Conservation (phyloP, 2,329 filamentous ascomycete genomes). For the Ambrosiella xylebori region DNA sequence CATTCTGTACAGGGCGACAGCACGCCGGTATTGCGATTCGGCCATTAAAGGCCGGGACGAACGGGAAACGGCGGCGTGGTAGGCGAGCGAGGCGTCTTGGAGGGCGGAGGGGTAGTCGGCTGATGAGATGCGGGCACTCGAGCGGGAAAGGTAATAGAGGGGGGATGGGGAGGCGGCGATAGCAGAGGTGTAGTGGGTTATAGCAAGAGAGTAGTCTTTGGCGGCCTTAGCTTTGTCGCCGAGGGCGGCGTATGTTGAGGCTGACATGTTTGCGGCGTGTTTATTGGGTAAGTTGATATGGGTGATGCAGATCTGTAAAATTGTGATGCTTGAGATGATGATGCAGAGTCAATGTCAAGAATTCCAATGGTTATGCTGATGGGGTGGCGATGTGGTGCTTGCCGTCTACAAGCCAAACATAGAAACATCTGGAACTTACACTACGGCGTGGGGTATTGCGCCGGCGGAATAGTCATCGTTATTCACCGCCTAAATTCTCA, state of each 20-base stretch:
- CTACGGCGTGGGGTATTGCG: conserved; percentile 6
- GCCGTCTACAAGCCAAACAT: neutral
- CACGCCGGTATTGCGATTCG: conserved; percentile 67
- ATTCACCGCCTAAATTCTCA: conserved; percentile 5
- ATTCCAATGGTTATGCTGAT: too few relatives aligned
- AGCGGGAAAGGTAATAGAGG: conserved; percentile 65
- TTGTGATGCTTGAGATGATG: too few relatives aligned
- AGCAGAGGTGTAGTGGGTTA: conserved; percentile 50
- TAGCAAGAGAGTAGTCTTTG: conserved; percentile 48
- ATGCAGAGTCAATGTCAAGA: too few relatives aligned
- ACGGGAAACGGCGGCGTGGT: conserved; percentile 44
- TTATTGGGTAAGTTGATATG: neutral
- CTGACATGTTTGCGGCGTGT: conserved; percentile 28
- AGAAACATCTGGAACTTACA: conserved; percentile 4
- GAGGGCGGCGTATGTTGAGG: conserved; percentile 31
- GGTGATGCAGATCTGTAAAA: too few relatives aligned
- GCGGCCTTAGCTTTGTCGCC: conserved; percentile 49
- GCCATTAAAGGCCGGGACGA: conserved; percentile 59
- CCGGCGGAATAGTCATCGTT: conserved; percentile 2
- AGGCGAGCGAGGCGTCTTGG: conserved; percentile 49
- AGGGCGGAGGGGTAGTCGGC: conserved; percentile 46
- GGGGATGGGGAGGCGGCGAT: conserved; percentile 50
- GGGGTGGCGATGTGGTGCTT: neutral
- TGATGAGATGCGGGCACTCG: conserved; percentile 56
- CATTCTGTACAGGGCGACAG: conserved; percentile 53